Evolutionary conservation across 2,329 filamentous ascomycete species (phyloP).

Genomic region (Furcasterigmium sp.): DNA sequence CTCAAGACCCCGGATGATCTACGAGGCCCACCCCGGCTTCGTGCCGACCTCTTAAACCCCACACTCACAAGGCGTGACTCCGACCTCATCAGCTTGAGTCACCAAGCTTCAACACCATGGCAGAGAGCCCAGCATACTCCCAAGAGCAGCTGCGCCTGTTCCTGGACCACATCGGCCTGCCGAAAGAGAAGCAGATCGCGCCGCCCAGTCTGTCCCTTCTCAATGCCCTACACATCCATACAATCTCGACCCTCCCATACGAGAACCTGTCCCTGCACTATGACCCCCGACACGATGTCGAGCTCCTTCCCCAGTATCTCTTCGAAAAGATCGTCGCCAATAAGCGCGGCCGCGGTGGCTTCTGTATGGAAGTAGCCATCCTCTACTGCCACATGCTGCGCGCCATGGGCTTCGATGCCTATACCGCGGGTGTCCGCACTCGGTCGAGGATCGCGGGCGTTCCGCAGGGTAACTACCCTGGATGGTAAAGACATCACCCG

Average conservation of each 20-base stretch:
- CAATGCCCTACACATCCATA: slow-evolving; percentile 33
- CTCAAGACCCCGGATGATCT: too few species aligned
- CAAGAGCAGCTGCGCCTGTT: background rate
- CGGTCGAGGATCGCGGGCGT: slow-evolving; percentile 31
- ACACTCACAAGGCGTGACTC: too few species aligned
- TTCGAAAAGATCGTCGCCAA: slow-evolving; percentile 43
- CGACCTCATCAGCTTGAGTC: too few species aligned
- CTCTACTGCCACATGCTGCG: slow-evolving; percentile 49
- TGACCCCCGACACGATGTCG: slow-evolving; percentile 27
- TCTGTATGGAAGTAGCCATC: slow-evolving; percentile 55
- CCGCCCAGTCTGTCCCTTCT: slow-evolving; percentile 11
- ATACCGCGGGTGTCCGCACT: slow-evolving; percentile 49
- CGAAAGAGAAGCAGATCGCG: background rate
- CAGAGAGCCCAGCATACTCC: too few species aligned
- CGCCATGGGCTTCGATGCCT: slow-evolving; percentile 47
- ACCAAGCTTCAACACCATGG: too few species aligned
- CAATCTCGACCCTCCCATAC: slow-evolving; percentile 47
- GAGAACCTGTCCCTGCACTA: slow-evolving; percentile 54
- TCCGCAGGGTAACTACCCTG: slow-evolving; percentile 34
- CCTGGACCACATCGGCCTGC: background rate
- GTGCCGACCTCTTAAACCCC: too few species aligned
- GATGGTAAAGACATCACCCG: slow-evolving; percentile 32
- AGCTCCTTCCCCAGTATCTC: slow-evolving; percentile 39
- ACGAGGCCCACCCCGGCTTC: too few species aligned
- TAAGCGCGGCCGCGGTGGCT: slow-evolving; percentile 44